A percentile compares a stretch with the other conserved stretches of the same genome.
phyloP scores from a whole-genome alignment of 2,329 filamentous ascomycete genomes.

The Clarireedia hainanense region DNA sequence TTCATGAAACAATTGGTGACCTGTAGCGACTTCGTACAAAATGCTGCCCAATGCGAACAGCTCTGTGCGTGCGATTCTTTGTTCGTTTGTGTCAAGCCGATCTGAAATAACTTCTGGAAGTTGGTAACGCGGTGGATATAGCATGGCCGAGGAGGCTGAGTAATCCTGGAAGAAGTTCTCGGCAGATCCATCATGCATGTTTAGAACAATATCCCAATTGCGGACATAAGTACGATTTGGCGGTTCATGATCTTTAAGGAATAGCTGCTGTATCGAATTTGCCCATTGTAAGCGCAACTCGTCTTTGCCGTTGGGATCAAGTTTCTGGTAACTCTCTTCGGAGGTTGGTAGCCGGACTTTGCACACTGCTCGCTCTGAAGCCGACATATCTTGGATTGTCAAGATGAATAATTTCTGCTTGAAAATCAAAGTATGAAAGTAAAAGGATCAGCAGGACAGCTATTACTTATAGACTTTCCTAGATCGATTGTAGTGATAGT shows the following conservation, averaged over 20 bases:
- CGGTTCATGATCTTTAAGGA: background rate
- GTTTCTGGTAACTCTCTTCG: background rate
- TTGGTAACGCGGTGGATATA: background rate
- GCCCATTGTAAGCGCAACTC: background rate
- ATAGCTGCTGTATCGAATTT: background rate
- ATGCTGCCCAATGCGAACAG: background rate
- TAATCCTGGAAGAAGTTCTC: background rate
- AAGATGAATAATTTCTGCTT: too few relatives aligned
- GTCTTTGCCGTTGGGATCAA: background rate
- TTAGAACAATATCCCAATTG: background rate
- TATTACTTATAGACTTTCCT: too few relatives aligned
- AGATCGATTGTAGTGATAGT: too few relatives aligned
- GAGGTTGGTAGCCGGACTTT: background rate
- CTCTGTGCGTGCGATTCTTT: background rate
- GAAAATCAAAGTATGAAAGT: too few relatives aligned
- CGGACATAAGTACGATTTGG: background rate
- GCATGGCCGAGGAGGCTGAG: background rate
- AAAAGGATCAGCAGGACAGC: too few relatives aligned
- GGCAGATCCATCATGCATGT: background rate
- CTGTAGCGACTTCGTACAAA: background rate
- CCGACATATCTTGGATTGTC: background rate
- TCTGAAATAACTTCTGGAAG: background rate
- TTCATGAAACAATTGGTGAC: background rate
- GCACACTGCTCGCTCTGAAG: background rate
- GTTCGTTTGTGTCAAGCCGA: background rate